Base-by-base conservation (phyloP, 202 grass and related monocot species). In the Alloteropsis angusta region DNA sequence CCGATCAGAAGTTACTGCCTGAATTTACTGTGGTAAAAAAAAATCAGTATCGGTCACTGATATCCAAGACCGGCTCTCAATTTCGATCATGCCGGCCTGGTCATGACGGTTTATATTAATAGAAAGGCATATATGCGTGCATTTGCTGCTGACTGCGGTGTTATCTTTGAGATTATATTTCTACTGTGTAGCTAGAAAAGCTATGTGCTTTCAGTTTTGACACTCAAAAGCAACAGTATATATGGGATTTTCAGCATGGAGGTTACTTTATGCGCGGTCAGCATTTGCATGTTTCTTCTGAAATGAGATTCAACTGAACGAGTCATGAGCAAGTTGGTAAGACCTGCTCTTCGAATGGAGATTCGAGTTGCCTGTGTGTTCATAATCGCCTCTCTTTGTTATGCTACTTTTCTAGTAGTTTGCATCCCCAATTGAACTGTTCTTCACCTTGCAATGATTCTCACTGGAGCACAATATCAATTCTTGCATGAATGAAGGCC, bases 251-350 rank as follows among this genome's bases (percentile, higher is more conserved):
- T n/a, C 22, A 49, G 49, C 50, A 22, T 60, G 49, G 67, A 21
- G 7, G n/a, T 21, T 49, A 32, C 15, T 18, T 60, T 75, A 18
- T 34, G 32, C 52, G 39, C 52, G 39, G 39, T 79, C 58, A 72
- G 60, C 26, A 65, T 65, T 54, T 71, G 26, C 48, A 77, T 77
- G 56, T 72, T 38, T 71, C 57, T 77, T 82, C 65, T 55, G 68
- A 48, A 41, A 82, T 22, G 48, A 22, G 23, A 42, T 75, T 75
- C 18, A 18, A 61, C 26, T 28, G 55, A 76, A 82, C 46, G 56
- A 32, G 56, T 41, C 79, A 28, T 39, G 6, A 77, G 38, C 36
- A n/a, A 39, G 47, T 48, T 65, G 72, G 34, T 76, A 8, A 57
- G 21, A 66, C 30, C 5, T 65, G 32, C 69, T 71, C 65, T 48